Evolutionary conservation across 106 monocot species (phyloP).

Genomic region (Acanthochlamys bracteata): DNA sequence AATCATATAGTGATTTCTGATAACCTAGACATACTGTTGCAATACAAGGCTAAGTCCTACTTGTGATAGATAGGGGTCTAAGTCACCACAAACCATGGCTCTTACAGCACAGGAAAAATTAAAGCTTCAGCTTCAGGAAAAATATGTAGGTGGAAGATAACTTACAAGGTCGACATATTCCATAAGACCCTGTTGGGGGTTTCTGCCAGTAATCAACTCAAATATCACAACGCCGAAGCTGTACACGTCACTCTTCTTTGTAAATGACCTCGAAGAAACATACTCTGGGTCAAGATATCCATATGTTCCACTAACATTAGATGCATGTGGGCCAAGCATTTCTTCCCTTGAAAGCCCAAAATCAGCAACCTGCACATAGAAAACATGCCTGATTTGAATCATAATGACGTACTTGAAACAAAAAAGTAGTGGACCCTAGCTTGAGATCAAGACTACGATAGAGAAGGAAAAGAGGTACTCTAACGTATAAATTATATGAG

Average conservation of each 20-base stretch:
- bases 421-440: neutral
- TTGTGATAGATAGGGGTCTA: no score
- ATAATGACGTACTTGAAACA: neutral
- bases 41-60: no score
- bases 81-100: no score
- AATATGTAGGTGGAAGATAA: neutral
- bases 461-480: no score
- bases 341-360: constrained; percentile 96
- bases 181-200: constrained; percentile 88
- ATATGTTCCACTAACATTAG: constrained; percentile 73
- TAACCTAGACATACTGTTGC: no score
- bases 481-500: no score
- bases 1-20: no score
- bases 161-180: constrained; percentile 96
- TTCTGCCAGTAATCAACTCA: constrained; percentile 85
- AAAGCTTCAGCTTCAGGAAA: neutral
- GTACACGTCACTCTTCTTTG: constrained; percentile 95
- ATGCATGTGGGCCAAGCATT: constrained; percentile 37
- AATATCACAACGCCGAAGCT: constrained; percentile 92
- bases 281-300: constrained; percentile 98
- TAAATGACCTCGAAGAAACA: constrained; percentile 70
- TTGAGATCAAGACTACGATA: no score
- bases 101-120: no score
- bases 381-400: neutral
- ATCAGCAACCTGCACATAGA: constrained; percentile 64